Conservation (phyloP, 2,329 filamentous ascomycete genomes). For the Coniella vitis region DNA sequence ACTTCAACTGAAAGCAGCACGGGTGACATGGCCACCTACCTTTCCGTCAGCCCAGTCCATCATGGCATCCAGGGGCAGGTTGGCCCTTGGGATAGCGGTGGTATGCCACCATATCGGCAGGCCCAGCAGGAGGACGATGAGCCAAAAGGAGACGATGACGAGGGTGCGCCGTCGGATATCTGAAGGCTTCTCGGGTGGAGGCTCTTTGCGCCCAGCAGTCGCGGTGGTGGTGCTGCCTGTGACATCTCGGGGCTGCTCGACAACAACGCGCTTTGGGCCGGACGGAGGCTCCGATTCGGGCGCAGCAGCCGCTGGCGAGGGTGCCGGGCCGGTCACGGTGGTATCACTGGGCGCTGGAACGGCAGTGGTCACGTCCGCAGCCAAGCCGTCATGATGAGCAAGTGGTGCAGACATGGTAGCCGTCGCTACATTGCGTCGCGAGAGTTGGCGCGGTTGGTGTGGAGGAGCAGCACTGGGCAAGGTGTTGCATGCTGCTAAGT, state of each 20-base stretch:
- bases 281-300: background rate
- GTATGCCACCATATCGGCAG: conserved; percentile 95
- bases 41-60: conserved; percentile 85
- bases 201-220: conserved; percentile 35
- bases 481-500: background rate
- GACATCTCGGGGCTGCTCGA: conserved; percentile 5
- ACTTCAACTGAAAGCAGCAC: background rate
- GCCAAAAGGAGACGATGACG: conserved; percentile 87
- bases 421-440: conserved; percentile 8
- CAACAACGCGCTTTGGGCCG: background rate
- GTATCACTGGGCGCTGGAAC: background rate
- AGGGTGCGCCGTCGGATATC: conserved; percentile 62
- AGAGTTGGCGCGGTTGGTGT: background rate
- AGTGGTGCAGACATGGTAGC: conserved; percentile 12
- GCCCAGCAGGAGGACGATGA: conserved; percentile 73
- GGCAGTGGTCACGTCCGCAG: background rate
- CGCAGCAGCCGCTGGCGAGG: background rate
- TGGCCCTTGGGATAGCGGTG: conserved; percentile 83
- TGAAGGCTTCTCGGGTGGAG: conserved; percentile 71
- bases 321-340: background rate
- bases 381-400: conserved; percentile 9
- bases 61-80: conserved; percentile 80
- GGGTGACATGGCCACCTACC: conserved; percentile 41
- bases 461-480: background rate
- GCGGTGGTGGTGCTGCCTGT: background rate